Conservation (phyloP, 139 green algal species). For the Chlorella sorokiniana region DNA sequence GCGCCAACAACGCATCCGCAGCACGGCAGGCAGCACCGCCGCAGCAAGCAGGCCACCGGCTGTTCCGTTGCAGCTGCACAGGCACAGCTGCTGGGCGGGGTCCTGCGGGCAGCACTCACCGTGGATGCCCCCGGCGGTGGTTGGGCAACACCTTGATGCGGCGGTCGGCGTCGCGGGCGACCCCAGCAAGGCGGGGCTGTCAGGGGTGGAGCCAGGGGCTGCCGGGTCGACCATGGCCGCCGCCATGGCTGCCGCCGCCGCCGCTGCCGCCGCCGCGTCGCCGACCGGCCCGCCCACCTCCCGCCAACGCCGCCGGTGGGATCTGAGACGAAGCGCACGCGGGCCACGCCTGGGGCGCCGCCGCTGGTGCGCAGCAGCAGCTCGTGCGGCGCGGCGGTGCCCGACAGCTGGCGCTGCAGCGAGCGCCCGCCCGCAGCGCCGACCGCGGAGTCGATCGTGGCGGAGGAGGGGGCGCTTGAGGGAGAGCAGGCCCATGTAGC, state of each 20-base stretch:
- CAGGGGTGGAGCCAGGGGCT: not conserved
- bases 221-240: slow-evolving; percentile 1
- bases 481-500: slow-evolving; percentile 41
- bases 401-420: slow-evolving; percentile 5
- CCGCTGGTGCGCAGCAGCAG: slow-evolving; percentile 6
- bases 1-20: no score
- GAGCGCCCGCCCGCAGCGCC: not conserved
- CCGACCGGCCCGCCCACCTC: no score
- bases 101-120: not conserved
- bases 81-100: no score
- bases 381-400: not conserved
- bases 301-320: no score
- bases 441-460: not conserved
- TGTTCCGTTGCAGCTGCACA: no score
- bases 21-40: no score
- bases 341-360: not conserved
- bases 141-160: not conserved
- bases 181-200: slow-evolving; percentile 3
- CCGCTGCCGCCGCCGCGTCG: not conserved
- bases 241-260: not conserved
- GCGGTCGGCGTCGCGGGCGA: not conserved
- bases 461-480: not conserved
- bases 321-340: slow-evolving; percentile 22
- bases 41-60: no score
- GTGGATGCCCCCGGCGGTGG: slow-evolving; percentile 1